Base-by-base conservation (phyloP, 495 filamentous ascomycete species). In the Chlorociboria aeruginascens region DNA sequence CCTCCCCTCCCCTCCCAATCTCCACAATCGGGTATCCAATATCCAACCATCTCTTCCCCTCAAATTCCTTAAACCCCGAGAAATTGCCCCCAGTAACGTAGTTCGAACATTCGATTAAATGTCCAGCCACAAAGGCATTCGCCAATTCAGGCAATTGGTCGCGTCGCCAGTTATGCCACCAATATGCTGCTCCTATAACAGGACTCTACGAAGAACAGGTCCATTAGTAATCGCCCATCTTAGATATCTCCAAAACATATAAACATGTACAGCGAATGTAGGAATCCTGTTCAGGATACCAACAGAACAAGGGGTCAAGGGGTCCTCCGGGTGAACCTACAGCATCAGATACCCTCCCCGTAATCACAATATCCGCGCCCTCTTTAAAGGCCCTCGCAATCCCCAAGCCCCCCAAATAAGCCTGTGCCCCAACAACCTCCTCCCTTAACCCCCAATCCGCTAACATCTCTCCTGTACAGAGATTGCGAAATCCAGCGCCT, bases 11-110 rank as follows among this genome's bases (percentile, higher is more conserved):
- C 1, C 55, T 45, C 17, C 63, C 69, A 44, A 79, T 73, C 52
- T 80, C 77, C 6, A 73, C 75, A 42, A 81, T 77, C 7, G 73
- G 73, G 48, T 72, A 78, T 8, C 70, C 73, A 32, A 78, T 68
- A 56, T 79, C 66, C 2, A 66, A 46, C 63, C 70, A 72, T 16
- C 54, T 55, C 3, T 67, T 50, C 49, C 10, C 63, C 10, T 8
- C n/a, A 11, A 57, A 58, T 43, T 73, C 64, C 28, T 73, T 75
- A 63, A 79, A 80, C 1, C 76, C 77, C 8, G 72, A 64, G 54
- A 71, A 82, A 55, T 81, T 76, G 6, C 69, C 74, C 2, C 78
- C 75, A 29, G 63, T 69, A 29, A 75, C 73, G 46, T 78, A 79
- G 20, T 66, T 65, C 13, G 66, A 69, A 53, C 75, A 79, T 49